These are phyloP conservation scores for Thelephora terrestris DNA, from an alignment of 1,284 basidiomycete species.

Conservation along the genomic window DNA sequence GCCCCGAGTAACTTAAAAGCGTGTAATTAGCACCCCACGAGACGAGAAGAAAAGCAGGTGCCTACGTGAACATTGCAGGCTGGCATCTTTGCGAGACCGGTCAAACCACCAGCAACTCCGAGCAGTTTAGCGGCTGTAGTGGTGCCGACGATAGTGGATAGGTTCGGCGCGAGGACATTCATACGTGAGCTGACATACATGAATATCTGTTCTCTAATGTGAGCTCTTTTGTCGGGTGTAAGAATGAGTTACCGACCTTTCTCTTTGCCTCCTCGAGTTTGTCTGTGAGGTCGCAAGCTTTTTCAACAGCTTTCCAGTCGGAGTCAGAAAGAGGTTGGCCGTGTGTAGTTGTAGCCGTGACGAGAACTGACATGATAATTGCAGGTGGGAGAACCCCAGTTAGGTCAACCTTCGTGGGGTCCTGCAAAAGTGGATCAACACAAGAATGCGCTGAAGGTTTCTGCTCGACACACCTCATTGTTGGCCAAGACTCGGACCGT, in stretches of 20 bases:
- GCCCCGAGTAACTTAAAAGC: slow-evolving; percentile 79
- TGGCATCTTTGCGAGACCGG: slow-evolving; percentile 89
- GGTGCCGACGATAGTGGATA: slow-evolving; percentile 96
- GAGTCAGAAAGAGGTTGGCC: slow-evolving; percentile 63
- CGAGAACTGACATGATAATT: slow-evolving; percentile 91
- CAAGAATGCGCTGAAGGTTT: background rate
- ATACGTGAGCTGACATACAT: slow-evolving; percentile 99
- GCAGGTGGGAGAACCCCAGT: slow-evolving; percentile 81
- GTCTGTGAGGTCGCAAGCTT: slow-evolving; percentile 83
- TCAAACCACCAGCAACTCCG: slow-evolving; percentile 92
- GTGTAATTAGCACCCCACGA: background rate
- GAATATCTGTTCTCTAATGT: slow-evolving; percentile 59
- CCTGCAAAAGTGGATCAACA: slow-evolving; percentile 30
- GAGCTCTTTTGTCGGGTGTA: background rate
- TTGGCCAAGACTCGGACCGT: slow-evolving; percentile 88
- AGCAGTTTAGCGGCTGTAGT: slow-evolving; percentile 96
- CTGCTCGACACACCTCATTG: slow-evolving; percentile 39
- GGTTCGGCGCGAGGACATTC: slow-evolving; percentile 95
- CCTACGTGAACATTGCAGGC: slow-evolving; percentile 90
- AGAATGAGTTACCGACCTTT: slow-evolving; percentile 39
- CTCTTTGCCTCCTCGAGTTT: slow-evolving; percentile 82
- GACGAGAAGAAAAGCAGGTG: slow-evolving; percentile 8
- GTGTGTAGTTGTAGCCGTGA: slow-evolving; percentile 87
- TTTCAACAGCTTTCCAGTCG: slow-evolving; percentile 76
- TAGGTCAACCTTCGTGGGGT: slow-evolving; percentile 76